phyloP scores from a whole-genome alignment of 176 grass and related monocot species.

The Carex parvula region DNA sequence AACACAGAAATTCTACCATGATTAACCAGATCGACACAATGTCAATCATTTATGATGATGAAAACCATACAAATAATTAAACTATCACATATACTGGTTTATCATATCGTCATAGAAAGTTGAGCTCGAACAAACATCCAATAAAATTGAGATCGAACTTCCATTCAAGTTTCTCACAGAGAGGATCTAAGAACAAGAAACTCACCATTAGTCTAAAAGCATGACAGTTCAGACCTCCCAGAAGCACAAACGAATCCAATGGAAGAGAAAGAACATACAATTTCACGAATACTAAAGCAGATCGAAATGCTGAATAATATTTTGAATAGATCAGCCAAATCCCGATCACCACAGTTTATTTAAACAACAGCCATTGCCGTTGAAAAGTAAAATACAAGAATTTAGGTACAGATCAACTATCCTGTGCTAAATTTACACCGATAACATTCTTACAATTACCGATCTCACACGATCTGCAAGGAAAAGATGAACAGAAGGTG shows the following conservation, averaged over 20 bases:
- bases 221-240: not conserved
- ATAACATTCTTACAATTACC: not conserved
- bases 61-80: not conserved
- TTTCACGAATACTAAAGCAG: not conserved
- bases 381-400: not conserved
- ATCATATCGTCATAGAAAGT: not conserved
- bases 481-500: not conserved
- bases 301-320: slow-evolving; percentile 10
- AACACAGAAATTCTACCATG: not conserved
- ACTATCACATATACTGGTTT: not conserved
- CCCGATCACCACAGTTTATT: not conserved
- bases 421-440: not conserved
- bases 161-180: not conserved
- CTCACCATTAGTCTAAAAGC: not conserved
- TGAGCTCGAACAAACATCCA: not conserved
- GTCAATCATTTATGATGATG: not conserved
- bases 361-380: slow-evolving; percentile 6
- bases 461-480: not conserved
- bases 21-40: not conserved
- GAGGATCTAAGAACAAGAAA: not conserved
- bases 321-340: slow-evolving; percentile 3
- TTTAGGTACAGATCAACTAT: not conserved
- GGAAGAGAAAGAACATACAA: not conserved
- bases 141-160: not conserved
- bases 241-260: not conserved